Evolutionary conservation across 768 basidiomycete genomes (phyloP).

Genomic region (Sporobolomyces roseus): DNA sequence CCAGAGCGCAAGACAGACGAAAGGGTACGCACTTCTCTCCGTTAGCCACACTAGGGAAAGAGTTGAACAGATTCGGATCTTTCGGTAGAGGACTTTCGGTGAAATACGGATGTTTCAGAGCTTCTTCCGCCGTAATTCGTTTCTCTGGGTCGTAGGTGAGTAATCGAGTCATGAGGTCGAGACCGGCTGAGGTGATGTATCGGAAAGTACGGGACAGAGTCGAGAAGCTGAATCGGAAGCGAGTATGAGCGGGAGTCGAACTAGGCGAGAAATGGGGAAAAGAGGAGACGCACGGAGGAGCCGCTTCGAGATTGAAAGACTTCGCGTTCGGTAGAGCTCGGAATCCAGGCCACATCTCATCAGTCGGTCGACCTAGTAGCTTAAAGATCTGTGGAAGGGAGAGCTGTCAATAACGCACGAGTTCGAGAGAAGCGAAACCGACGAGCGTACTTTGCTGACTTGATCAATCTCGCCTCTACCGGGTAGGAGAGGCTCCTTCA

Average conservation of each 20-base stretch:
- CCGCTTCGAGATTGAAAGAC: constrained; percentile 56
- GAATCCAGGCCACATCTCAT: constrained; percentile 80
- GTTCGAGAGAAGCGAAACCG: background rate
- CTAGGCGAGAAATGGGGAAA: background rate
- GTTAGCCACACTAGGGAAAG: constrained; percentile 91
- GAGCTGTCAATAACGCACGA: background rate
- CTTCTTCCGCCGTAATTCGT: constrained; percentile 84
- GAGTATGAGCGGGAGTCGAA: background rate
- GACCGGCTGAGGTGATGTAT: constrained; percentile 73
- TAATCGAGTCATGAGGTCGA: constrained; percentile 75
- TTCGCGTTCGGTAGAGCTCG: constrained; percentile 72
- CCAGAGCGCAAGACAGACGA: too few species aligned
- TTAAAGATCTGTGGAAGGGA: constrained; percentile 65
- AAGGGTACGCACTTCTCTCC: constrained; percentile 83
- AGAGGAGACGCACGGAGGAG: constrained; percentile 45
- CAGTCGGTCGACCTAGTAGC: constrained; percentile 87
- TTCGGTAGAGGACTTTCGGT: constrained; percentile 94
- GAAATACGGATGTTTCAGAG: constrained; percentile 70
- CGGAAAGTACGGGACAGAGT: constrained; percentile 75
- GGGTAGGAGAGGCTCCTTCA: constrained; percentile 95
- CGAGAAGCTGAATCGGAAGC: constrained; percentile 48
- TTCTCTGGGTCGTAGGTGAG: constrained; percentile 83
- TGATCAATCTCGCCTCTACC: constrained; percentile 94
- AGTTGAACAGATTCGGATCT: constrained; percentile 89
- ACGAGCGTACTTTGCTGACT: constrained; percentile 63